Evolutionary conservation across 345 rosid genomes (phyloP).

Genomic region (Ceriops zippeliana): DNA sequence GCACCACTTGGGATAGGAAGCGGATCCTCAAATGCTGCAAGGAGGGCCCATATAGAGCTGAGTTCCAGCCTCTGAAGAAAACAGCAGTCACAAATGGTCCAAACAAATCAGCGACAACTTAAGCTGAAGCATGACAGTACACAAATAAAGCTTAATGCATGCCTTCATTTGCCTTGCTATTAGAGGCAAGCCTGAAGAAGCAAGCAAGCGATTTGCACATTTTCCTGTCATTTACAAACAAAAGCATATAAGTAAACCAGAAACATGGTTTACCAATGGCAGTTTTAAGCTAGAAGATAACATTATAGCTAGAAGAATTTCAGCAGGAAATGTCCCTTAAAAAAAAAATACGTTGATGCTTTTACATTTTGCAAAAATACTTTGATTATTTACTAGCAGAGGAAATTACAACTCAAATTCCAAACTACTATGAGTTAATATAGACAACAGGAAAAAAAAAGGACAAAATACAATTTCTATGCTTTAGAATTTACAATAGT

Average conservation of each 20-base stretch:
- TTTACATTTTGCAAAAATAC: no score
- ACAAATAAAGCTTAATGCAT: slow-evolving; percentile 9
- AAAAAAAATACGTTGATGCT: no score
- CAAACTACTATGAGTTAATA: no score
- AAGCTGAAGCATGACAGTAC: background rate
- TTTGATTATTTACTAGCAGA: no score
- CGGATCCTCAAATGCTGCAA: slow-evolving; percentile 87
- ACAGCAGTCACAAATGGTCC: slow-evolving; percentile 1
- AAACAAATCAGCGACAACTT: background rate
- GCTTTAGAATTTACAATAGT: no score
- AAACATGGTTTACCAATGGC: background rate
- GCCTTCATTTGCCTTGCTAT: slow-evolving; percentile 96
- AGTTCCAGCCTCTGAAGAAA: slow-evolving; percentile 56
- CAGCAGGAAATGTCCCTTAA: no score
- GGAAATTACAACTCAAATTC: no score
- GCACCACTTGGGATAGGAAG: slow-evolving; percentile 46
- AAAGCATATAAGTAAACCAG: background rate
- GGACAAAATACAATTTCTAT: no score
- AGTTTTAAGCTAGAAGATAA: background rate
- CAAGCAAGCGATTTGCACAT: slow-evolving; percentile 87
- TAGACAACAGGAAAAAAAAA: no score
- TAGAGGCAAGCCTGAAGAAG: slow-evolving; percentile 78
- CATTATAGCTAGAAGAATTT: background rate
- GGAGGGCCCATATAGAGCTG: slow-evolving; percentile 87
- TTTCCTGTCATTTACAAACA: slow-evolving; percentile 50